Evolutionary conservation across 225 moss, liverwort and hornwort genomes (phyloP).

Genomic region (Sphagnum tenellum): DNA sequence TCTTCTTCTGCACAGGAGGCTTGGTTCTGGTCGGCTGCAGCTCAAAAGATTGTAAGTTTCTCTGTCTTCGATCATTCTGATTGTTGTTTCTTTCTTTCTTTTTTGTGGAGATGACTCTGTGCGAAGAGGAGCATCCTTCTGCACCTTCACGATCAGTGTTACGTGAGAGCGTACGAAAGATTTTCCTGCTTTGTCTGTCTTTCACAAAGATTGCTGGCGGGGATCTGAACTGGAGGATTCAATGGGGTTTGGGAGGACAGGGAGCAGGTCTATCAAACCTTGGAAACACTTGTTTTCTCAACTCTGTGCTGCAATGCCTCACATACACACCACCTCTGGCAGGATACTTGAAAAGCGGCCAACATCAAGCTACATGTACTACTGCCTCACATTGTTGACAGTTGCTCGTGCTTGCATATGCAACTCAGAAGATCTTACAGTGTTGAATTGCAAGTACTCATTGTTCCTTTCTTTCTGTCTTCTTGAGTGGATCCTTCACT

Average conservation of each 20-base stretch:
- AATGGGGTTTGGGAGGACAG: conserved; percentile 16
- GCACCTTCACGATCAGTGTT: no score
- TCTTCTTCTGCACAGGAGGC: conserved; percentile 22
- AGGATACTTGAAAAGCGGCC: conserved; percentile 82
- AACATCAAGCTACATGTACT: conserved; percentile 77
- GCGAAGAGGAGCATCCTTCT: no score
- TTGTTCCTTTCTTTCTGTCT: background rate
- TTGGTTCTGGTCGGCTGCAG: conserved; percentile 27
- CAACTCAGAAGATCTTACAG: no score
- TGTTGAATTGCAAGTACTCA: no score
- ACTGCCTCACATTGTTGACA: background rate
- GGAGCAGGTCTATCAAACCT: conserved; percentile 84
- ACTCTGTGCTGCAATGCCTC: conserved; percentile 90
- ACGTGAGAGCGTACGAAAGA: background rate
- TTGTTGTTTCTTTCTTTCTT: background rate
- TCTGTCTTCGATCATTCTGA: background rate
- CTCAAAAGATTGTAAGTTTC: conserved; percentile 28
- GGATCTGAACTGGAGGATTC: background rate
- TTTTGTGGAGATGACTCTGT: no score
- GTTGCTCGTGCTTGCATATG: no score
- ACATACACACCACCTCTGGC: conserved; percentile 95
- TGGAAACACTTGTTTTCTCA: conserved; percentile 90
- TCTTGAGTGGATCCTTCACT: no score
- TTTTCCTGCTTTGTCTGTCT: background rate
- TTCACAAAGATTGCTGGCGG: no score